Evolutionary conservation across 2,329 filamentous ascomycete species (phyloP).

Genomic region (Exophiala alcalophila): DNA sequence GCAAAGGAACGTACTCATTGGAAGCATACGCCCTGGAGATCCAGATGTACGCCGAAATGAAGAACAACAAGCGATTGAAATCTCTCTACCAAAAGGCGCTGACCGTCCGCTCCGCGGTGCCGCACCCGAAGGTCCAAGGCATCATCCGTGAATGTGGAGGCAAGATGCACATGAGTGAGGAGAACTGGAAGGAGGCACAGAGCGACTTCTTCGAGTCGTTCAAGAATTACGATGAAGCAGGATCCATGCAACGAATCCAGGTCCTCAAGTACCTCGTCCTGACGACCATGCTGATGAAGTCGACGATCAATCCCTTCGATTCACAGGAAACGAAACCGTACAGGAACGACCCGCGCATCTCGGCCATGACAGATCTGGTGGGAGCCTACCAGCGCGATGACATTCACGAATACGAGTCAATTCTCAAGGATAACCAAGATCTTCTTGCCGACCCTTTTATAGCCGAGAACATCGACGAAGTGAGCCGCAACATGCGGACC

Average conservation of each 20-base stretch:
- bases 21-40: constrained; percentile 97
- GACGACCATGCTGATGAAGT: constrained; percentile 97
- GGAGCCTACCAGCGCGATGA: constrained; percentile 96
- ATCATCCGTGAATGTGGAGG: constrained; percentile 98
- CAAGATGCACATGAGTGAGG: constrained; percentile 99
- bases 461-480: constrained; percentile 97
- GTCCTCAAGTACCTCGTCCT: constrained; percentile 95
- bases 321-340: constrained; percentile 99
- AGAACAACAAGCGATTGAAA: constrained; percentile 97
- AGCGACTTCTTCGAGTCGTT: constrained; percentile 99
- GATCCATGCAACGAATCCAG: constrained; percentile 91
- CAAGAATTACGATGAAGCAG: constrained; percentile 97
- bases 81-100: constrained; percentile 86
- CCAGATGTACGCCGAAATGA: constrained; percentile 95
- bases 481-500: constrained; percentile 95
- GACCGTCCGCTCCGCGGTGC: constrained; percentile 91
- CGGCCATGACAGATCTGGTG: constrained; percentile 94
- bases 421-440: constrained; percentile 82
- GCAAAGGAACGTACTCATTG: constrained; percentile 92
- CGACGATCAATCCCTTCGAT: constrained; percentile 97
- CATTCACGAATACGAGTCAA: constrained; percentile 84
- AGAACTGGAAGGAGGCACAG: constrained; percentile 97
- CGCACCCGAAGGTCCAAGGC: constrained; percentile 98
- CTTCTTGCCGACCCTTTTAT: constrained; percentile 92
- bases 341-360: constrained; percentile 89